phyloP scores from a whole-genome alignment of 2,329 filamentous ascomycete genomes.

The Aureobasidium sp. region DNA sequence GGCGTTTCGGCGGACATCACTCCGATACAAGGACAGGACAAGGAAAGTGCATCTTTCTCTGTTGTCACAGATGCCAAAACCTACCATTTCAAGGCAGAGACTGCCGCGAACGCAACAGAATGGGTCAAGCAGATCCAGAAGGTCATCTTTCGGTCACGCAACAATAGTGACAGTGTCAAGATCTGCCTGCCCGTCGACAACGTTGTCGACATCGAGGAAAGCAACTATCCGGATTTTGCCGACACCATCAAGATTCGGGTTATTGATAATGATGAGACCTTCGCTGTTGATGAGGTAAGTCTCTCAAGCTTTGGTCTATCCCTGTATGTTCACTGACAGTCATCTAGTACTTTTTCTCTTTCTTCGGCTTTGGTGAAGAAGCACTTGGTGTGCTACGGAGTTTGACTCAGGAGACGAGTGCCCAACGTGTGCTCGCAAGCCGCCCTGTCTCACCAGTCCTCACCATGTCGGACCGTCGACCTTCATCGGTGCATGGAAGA shows the following conservation, averaged over 20 bases:
- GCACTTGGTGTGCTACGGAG: slow-evolving; percentile 71
- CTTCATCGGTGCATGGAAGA: slow-evolving; percentile 5
- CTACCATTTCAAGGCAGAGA: slow-evolving; percentile 87
- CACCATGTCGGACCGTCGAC: not conserved
- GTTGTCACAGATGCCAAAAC: slow-evolving; percentile 76
- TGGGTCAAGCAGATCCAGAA: slow-evolving; percentile 94
- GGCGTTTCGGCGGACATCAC: slow-evolving; percentile 76
- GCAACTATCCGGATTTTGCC: slow-evolving; percentile 80
- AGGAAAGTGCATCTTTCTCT: slow-evolving; percentile 69
- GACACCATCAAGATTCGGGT: slow-evolving; percentile 92
- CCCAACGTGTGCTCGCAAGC: slow-evolving; percentile 14
- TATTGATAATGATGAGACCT: slow-evolving; percentile 89
- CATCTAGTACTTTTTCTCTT: slow-evolving; percentile 87
- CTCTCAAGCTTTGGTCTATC: not conserved
- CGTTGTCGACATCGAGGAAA: slow-evolving; percentile 87
- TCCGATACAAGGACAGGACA: slow-evolving; percentile 60
- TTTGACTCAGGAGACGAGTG: slow-evolving; percentile 57
- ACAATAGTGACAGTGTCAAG: slow-evolving; percentile 95
- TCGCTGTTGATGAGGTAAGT: slow-evolving; percentile 82
- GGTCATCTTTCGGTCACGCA: slow-evolving; percentile 91
- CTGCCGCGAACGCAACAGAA: slow-evolving; percentile 78
- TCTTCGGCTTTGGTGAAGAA: slow-evolving; percentile 79
- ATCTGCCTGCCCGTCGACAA: slow-evolving; percentile 85
- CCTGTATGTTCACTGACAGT: slow-evolving; percentile 22
- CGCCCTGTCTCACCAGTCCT: not conserved